A percentile compares a stretch with the other conserved stretches of the same genome.
These are phyloP conservation scores for Stellera chamaejasme DNA, from an alignment of 345 rosid species.

Conservation along the genomic window DNA sequence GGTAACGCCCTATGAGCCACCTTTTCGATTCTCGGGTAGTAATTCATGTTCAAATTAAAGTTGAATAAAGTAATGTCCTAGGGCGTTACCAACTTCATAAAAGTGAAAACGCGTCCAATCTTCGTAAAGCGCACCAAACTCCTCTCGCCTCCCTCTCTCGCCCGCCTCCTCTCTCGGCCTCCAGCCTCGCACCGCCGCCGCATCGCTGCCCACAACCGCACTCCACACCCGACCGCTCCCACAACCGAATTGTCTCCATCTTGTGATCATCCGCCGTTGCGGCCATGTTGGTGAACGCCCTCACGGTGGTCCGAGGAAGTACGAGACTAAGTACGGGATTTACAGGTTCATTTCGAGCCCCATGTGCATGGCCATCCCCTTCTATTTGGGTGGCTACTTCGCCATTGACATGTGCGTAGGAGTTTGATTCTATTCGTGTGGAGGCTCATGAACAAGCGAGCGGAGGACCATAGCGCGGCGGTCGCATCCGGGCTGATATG, in stretches of 20 bases:
- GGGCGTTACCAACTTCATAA: no score
- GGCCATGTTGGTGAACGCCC: conserved; percentile 39
- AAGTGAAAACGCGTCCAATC: no score
- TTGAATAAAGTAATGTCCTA: no score
- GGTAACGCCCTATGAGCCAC: no score
- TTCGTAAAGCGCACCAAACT: no score
- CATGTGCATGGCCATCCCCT: conserved; percentile 96
- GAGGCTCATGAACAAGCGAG: conserved; percentile 47
- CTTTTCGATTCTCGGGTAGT: no score
- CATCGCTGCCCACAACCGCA: no score
- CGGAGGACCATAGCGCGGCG: conserved; percentile 49
- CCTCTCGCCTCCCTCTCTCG: no score
- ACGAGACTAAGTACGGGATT: conserved; percentile 25
- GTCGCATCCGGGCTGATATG: conserved; percentile 88
- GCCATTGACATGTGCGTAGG: conserved; percentile 83
- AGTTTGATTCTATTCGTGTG: conserved; percentile 70
- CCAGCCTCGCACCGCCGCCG: no score
- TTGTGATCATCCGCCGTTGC: conserved; percentile 35
- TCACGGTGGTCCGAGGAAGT: conserved; percentile 19
- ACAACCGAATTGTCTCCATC: conserved; percentile 46
- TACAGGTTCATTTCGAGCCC: conserved; percentile 71
- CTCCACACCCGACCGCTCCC: no score
- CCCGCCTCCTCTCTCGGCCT: no score
- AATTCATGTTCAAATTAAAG: no score
- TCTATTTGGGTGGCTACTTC: conserved; percentile 79